Base-by-base conservation (phyloP, 495 filamentous ascomycete genomes). In the Oidiodendron maius region DNA sequence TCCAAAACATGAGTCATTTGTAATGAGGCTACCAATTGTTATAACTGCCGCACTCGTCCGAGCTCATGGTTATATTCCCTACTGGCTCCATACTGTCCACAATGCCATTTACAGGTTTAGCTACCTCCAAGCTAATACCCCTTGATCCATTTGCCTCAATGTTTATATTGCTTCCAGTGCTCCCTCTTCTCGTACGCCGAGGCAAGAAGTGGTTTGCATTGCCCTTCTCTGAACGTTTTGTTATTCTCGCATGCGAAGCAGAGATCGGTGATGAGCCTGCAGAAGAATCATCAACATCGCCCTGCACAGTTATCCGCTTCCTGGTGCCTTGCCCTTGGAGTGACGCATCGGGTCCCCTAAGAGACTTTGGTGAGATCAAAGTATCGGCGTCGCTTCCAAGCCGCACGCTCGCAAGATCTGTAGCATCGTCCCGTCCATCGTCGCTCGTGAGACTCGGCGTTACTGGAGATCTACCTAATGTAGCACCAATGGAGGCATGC, bases 161-260 rank as follows among this genome's bases (percentile, higher is more conserved):
- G 35, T 51, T 60, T 17, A 60, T 26, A 36, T 53, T 50, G 26
- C 53, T 56, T 0, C 53, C 48, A 25, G 54, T 49, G 51, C 57
- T 60, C n/a, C 36, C 38, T 32, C 52, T 52, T 18, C 57, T 36
- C 16, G 16, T 38, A 12, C 26, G 9, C 18, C 43, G 32, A 13
- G 44, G 18, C 25, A 44, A 50, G n/a, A 41, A 36, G 21, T n/a
- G 24, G 13, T 39, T 47, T 12, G 24, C 42, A 30, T 53, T 50
- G 21, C 28, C 37, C 18, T 35, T 30, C 17, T 42, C 22, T 4
- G 1, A 8, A 18, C 22, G 15, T 3, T 15, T 16, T 1, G 30
- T 28, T 2, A 47, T 46, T 17, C 37, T 25, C 11, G 45, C 46
- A 34, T 57, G 53, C 16, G 38, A 28, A 15, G 42, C n/a, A 3